Base-by-base conservation (phyloP, 306 rosid genomes). In the Oxytropis ochrocephala region DNA sequence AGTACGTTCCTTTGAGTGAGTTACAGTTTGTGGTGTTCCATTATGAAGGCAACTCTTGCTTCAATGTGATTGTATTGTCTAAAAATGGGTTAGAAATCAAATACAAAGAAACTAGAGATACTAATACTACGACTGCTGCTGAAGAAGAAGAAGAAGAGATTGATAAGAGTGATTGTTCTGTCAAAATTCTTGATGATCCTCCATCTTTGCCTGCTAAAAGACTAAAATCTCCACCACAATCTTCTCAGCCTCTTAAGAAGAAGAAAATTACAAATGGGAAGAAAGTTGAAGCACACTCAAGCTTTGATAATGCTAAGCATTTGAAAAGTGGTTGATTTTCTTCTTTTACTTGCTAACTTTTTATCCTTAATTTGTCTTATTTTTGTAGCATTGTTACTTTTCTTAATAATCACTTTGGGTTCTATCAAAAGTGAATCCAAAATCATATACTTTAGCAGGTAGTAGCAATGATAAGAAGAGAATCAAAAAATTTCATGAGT, bases 21-120 rank as follows among this genome's bases (percentile, higher is more conserved):
- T 60, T 72, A 11, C 66, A 75, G 13, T 29, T 79, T 6, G 0
- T 79, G 16, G 49, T 75, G 74, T 74, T 70, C 54, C 11, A 42
- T 16, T 79, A 66, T 4, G 67, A 68, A 41, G 58, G n/a, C 30
- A 60, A 60, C 5, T 68, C 75, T 0, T 2, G 4, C 0, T 76
- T 76, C 1, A 44, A 42, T 2, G 75, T 76, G 27, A 18, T 68
- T 27, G 30, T 76, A 10, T 48, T 76, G 7, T 50, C 14, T 3
- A 16, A 12, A 18, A 39, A 11, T 6, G 75, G 13, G 1, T 8
- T 39, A 4, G 80, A 76, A 42, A 60, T 76, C 1, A 49, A 59
- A 2, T 76, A 76, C 32, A 6, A 18, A 4, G 59, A 1, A 3
- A 0, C 5, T 39, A 30, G 30, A 32, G n/a, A n/a, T n/a, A n/a